Evolutionary conservation across 441 rosid genomes (phyloP), one percentile per base, ranked within the genome.

Genomic region (Gossypium davidsonii): DNA sequence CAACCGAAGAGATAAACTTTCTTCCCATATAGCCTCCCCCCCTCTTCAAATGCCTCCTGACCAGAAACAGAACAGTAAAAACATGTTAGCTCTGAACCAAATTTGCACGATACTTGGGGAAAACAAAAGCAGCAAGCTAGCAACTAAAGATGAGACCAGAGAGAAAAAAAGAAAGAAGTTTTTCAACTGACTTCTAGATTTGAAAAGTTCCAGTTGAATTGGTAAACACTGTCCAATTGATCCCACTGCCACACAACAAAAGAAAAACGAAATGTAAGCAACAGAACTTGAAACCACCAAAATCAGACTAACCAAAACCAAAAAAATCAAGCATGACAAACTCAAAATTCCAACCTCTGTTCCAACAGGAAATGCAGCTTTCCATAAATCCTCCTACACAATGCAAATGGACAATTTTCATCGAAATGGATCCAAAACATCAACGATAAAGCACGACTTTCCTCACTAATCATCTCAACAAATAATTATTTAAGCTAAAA

Each of bases 21-120:
- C 85, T 89, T 79, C 61, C 93, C 94, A 37, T 83, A 73, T 21
- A 96, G 91, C 82, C 77, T 77, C 51, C 98, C 98, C 26, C 91
- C 98, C 82, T 93, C 96, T 76, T 96, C 98, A 81, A 96, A 85
- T 67, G 98, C 97, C 74, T 91, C 79, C 99, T 96, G 83, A 48
- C 23, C 73, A 76, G 42, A 82, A 10, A 63, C 15, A 58, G 31
- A 76, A 71, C 65, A 55, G 55, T 20, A 28, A 56, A 26, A 39
- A 51, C 71, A 44, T 59, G 8, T 42, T 70, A 69, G 25, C 9
- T 14, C 49, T 18, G 58, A 31, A 18, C 20, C 5, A 9, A 26
- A 3, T 12, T 3, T 39, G 37, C 28, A 26, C 49, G 42, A 55
- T 51, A 69, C 67, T 23, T 6, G 14, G 1, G 21, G n/a, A 69